Evolutionary conservation across 1,284 basidiomycete genomes (phyloP).

Genomic region (Pulveroboletus sp.): DNA sequence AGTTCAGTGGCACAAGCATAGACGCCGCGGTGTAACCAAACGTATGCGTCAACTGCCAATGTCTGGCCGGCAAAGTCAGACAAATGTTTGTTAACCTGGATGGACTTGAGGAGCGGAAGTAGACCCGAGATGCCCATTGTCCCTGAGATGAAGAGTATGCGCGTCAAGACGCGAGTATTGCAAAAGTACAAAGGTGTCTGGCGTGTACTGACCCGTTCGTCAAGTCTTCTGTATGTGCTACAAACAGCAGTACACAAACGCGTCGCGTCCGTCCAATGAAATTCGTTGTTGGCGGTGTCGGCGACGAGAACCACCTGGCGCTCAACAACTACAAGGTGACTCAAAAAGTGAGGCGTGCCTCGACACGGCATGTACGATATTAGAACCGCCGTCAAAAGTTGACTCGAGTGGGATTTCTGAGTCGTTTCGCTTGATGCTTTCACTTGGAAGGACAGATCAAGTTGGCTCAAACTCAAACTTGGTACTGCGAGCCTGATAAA

Average conservation of each 20-base stretch:
- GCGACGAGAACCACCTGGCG: background rate
- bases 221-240: background rate
- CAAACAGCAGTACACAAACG: constrained; percentile 35
- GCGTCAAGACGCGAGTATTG: constrained; percentile 8
- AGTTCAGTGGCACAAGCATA: constrained; percentile 92
- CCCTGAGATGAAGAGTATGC: background rate
- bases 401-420: background rate
- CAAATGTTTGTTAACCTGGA: constrained; percentile 77
- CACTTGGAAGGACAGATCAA: background rate
- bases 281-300: background rate
- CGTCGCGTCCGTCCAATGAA: constrained; percentile 33
- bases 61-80: constrained; percentile 82
- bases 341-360: background rate
- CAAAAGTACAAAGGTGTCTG: constrained; percentile 3
- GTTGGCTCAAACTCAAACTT: background rate
- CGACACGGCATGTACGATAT: background rate
- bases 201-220: background rate
- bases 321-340: background rate
- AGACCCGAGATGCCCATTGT: constrained; percentile 94
- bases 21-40: constrained; percentile 96
- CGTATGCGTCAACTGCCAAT: constrained; percentile 87
- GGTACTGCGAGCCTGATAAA: background rate
- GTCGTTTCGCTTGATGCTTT: background rate
- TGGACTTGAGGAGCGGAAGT: constrained; percentile 88
- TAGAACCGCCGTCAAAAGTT: background rate